These are phyloP conservation scores for Chloris gayana DNA, from an alignment of 176 grass and related monocot species.

Conservation along the genomic window DNA sequence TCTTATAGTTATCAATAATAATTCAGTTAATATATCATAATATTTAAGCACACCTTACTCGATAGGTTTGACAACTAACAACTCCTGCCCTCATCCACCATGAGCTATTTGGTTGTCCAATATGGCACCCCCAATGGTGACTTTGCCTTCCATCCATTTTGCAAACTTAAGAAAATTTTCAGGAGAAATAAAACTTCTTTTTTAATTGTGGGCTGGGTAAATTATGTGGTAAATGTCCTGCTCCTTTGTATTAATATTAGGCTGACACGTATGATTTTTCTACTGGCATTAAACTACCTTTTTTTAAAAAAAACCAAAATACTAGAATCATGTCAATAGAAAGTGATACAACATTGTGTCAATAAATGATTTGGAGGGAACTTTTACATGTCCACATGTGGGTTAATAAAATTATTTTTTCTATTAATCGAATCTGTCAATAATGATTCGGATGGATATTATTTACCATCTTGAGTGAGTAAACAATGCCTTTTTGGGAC, in stretches of 20 bases:
- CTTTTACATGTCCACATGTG: background rate
- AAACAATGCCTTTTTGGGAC: conserved; percentile 46
- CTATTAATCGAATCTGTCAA: conserved; percentile 1
- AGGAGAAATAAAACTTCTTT: background rate
- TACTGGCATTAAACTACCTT: conserved; percentile 7
- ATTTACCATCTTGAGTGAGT: conserved; percentile 15
- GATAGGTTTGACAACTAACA: background rate
- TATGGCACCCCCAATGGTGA: background rate
- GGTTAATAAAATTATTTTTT: background rate
- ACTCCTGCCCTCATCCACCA: background rate
- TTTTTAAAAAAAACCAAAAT: background rate
- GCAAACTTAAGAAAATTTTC: background rate
- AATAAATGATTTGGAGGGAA: background rate
- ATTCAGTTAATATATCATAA: background rate
- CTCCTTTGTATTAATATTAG: conserved; percentile 4
- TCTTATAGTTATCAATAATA: background rate
- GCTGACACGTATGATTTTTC: conserved; percentile 11
- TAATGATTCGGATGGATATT: conserved; percentile 22
- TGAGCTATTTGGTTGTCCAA: background rate
- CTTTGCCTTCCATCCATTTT: background rate
- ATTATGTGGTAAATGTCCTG: background rate
- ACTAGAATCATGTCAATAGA: background rate
- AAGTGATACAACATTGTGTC: background rate
- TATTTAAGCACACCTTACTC: background rate
- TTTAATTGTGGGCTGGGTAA: background rate